Conservation (phyloP, 805 yeast genomes). For the Wickerhamiella qilinensis region DNA sequence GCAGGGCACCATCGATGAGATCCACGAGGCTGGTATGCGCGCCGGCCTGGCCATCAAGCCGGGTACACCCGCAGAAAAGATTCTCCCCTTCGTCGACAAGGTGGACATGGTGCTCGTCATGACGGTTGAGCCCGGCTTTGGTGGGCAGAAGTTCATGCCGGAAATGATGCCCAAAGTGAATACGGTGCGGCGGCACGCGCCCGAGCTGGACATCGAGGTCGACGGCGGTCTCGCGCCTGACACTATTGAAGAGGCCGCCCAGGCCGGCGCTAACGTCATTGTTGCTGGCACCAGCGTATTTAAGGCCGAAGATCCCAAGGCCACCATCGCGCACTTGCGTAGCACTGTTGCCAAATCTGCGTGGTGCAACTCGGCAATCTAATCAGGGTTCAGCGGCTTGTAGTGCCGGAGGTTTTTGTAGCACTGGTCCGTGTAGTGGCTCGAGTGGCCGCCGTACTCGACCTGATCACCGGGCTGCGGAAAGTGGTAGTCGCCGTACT, state of each 20-base stretch:
- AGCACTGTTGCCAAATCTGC: slow-evolving; percentile 31
- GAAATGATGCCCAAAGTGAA: slow-evolving; percentile 95
- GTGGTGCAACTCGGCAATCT: neutral
- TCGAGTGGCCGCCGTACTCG: slow-evolving; percentile 12
- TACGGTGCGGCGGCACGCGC: slow-evolving; percentile 52
- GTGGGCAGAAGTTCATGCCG: slow-evolving; percentile 92
- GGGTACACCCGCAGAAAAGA: slow-evolving; percentile 70
- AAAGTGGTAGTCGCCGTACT: slow-evolving; percentile 13
- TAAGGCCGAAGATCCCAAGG: slow-evolving; percentile 63
- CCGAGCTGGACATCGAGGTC: slow-evolving; percentile 76
- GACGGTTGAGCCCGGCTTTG: slow-evolving; percentile 99
- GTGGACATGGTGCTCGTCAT: slow-evolving; percentile 91
- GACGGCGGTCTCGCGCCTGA: slow-evolving; percentile 91
- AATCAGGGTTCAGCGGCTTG: neutral
- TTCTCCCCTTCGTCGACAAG: slow-evolving; percentile 55
- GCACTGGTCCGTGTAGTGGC: neutral
- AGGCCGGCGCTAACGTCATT: slow-evolving; percentile 94
- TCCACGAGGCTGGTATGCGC: slow-evolving; percentile 68
- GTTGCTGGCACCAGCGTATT: slow-evolving; percentile 96
- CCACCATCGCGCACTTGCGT: slow-evolving; percentile 56
- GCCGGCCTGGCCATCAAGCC: slow-evolving; percentile 95
- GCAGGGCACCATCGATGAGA: slow-evolving; percentile 50
- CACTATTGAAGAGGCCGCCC: slow-evolving; percentile 77
- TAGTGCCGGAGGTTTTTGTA: neutral
- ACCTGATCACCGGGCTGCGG: slow-evolving; percentile 13